phyloP scores from a whole-genome alignment of 768 basidiomycete species.

The Boletus reticuloceps region DNA sequence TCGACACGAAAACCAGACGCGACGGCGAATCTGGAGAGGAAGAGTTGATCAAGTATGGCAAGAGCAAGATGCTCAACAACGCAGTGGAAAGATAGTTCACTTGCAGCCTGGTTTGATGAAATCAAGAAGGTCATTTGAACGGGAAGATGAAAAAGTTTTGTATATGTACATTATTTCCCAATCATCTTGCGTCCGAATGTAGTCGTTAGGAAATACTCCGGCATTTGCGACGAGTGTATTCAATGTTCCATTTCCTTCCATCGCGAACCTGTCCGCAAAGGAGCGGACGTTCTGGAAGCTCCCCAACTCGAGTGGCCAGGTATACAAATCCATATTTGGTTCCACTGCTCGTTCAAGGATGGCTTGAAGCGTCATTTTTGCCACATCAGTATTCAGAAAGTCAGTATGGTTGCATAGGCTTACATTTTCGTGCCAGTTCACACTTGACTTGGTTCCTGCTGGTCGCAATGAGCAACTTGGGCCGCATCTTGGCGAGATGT shows the following conservation, averaged over 20 bases:
- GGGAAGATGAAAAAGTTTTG: neutral
- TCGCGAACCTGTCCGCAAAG: slow-evolving; percentile 31
- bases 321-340: slow-evolving; percentile 13
- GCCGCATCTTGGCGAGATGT: slow-evolving; percentile 32
- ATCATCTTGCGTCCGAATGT: slow-evolving; percentile 40
- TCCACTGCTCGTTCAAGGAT: slow-evolving; percentile 15
- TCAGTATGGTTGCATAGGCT: neutral
- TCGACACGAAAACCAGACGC: slow-evolving; percentile 31
- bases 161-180: slow-evolving; percentile 49
- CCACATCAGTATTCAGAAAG: neutral
- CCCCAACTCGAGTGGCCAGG: slow-evolving; percentile 35
- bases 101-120: slow-evolving; percentile 29
- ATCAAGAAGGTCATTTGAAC: neutral
- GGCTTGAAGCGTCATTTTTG: neutral
- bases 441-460: slow-evolving; percentile 32
- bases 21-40: slow-evolving; percentile 21
- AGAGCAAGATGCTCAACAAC: slow-evolving; percentile 32
- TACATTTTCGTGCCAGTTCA: slow-evolving; percentile 18
- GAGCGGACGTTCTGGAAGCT: slow-evolving; percentile 30
- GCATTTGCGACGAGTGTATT: slow-evolving; percentile 35
- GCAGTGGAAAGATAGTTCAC: slow-evolving; percentile 35
- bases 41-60: slow-evolving; percentile 32
- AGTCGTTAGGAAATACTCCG: slow-evolving; percentile 14
- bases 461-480: slow-evolving; percentile 32
- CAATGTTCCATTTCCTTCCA: slow-evolving; percentile 19